Percentiles rank a stretch among this genome's conserved stretches.
phyloP scores from a whole-genome alignment of 2,329 filamentous ascomycete genomes.

The Domatiomyces globalis region DNA sequence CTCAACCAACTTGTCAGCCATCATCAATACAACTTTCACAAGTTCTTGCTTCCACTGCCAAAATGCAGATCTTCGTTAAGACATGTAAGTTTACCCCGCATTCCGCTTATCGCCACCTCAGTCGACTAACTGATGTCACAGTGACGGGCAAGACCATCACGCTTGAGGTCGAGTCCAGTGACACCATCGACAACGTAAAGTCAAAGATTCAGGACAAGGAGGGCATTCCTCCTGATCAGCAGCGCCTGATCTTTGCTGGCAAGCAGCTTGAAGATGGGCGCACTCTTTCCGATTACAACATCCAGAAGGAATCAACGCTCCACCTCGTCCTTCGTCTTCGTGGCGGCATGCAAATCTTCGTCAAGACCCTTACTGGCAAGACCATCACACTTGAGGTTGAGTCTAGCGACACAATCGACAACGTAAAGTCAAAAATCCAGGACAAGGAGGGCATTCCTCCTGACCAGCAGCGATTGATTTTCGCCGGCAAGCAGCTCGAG shows the following conservation, averaged over 20 bases:
- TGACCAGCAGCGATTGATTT: slow-evolving; percentile 91
- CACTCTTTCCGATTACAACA: slow-evolving; percentile 42
- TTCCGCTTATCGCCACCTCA: slow-evolving; percentile 17
- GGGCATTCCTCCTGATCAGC: slow-evolving; percentile 44
- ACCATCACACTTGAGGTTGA: slow-evolving; percentile 55
- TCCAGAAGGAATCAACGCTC: slow-evolving; percentile 51
- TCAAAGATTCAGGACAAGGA: slow-evolving; percentile 48
- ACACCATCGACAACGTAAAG: slow-evolving; percentile 42
- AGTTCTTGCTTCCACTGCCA: slow-evolving; percentile 25
- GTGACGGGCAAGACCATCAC: slow-evolving; percentile 48
- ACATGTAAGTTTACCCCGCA: slow-evolving; percentile 55
- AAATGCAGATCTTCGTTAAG: slow-evolving; percentile 98
- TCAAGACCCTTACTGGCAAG: slow-evolving; percentile 48
- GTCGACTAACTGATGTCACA: slow-evolving; percentile 26
- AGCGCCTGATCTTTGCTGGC: slow-evolving; percentile 44
- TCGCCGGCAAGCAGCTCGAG: slow-evolving; percentile 91
- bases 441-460: slow-evolving; percentile 96
- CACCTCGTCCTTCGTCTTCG: slow-evolving; percentile 62
- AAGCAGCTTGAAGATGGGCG: slow-evolving; percentile 46
- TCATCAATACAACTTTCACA: slow-evolving; percentile 13
- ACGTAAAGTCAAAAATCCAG: slow-evolving; percentile 93
- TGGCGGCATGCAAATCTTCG: slow-evolving; percentile 37
- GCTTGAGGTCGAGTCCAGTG: slow-evolving; percentile 36
- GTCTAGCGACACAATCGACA: slow-evolving; percentile 79
- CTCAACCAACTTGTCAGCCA: slow-evolving; percentile 1